phyloP scores from a whole-genome alignment of 805 yeast genomes.

The Candida krabiensis region DNA sequence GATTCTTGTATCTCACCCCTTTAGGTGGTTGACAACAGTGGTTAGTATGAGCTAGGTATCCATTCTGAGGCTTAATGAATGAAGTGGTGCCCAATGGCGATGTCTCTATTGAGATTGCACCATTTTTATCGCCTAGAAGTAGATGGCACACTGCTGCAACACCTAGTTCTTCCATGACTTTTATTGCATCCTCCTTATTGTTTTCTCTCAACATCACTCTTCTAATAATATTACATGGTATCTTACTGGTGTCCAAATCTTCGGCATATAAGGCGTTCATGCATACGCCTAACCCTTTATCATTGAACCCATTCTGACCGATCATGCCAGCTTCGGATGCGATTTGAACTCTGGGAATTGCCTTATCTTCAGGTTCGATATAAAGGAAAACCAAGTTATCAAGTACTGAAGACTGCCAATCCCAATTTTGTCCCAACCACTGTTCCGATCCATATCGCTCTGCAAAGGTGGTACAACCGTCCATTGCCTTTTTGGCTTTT shows the following conservation, averaged over 20 bases:
- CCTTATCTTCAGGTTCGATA: conserved; percentile 9
- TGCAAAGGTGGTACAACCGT: conserved; percentile 12
- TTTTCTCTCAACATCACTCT: conserved; percentile 7
- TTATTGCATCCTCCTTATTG: conserved; percentile 9
- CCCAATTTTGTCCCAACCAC: conserved; percentile 14
- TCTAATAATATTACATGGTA: conserved; percentile 9
- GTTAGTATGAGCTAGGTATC: conserved; percentile 7
- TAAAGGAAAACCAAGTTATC: conserved; percentile 8
- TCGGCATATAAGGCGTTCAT: conserved; percentile 12
- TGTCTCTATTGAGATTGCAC: conserved; percentile 12
- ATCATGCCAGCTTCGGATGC: conserved; percentile 12
- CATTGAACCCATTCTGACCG: conserved; percentile 14
- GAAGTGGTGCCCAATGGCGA: conserved; percentile 7
- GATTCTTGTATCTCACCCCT: conserved; percentile 1
- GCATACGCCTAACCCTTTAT: conserved; percentile 7
- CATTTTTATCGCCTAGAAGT: conserved; percentile 7
- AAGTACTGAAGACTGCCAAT: conserved; percentile 8
- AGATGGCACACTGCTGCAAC: conserved; percentile 9
- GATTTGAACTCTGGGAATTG: conserved; percentile 7
- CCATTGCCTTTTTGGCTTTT: neutral
- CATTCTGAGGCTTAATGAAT: conserved; percentile 1
- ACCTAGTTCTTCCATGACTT: conserved; percentile 7
- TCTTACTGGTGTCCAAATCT: conserved; percentile 9
- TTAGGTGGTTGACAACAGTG: conserved; percentile 8
- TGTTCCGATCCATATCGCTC: conserved; percentile 5